phyloP scores from a whole-genome alignment of 2,329 filamentous ascomycete species.

The Camptophora hylomeconis region DNA sequence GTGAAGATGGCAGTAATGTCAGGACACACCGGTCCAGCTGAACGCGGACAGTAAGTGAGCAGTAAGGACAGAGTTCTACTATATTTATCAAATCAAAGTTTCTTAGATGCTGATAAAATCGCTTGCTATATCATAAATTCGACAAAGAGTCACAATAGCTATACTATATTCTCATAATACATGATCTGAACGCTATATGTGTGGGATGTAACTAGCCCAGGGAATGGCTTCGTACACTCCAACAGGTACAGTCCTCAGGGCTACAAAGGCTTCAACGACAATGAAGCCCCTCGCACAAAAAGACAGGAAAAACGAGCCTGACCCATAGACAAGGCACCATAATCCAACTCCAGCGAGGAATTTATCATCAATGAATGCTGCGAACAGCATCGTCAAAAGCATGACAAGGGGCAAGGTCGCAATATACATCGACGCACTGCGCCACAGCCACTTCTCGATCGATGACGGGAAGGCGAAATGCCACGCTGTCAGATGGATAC shows the following conservation, averaged over 20 bases:
- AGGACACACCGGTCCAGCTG: too few species aligned
- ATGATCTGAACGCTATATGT: conserved; percentile 1
- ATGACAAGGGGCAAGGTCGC: neutral
- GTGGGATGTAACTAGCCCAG: conserved; percentile 4
- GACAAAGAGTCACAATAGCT: too few species aligned
- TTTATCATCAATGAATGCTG: neutral
- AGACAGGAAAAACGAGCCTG: neutral
- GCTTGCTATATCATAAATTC: too few species aligned
- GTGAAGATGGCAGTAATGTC: too few species aligned
- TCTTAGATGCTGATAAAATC: too few species aligned
- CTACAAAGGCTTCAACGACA: conserved; percentile 3
- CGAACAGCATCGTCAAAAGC: too few species aligned
- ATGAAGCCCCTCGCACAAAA: neutral
- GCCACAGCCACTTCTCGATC: conserved; percentile 1
- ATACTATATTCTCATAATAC: too few species aligned
- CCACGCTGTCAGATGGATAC: conserved; percentile 1
- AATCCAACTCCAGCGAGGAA: neutral
- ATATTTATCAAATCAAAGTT: too few species aligned
- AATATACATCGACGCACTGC: conserved; percentile 1
- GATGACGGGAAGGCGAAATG: neutral
- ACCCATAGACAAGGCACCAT: too few species aligned
- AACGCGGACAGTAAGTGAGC: too few species aligned
- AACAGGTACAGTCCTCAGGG: conserved; percentile 1
- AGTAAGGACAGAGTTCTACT: too few species aligned
- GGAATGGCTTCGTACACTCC: conserved; percentile 2